phyloP scores from a whole-genome alignment of 1,284 basidiomycete species.

The Tilletia setariae region DNA sequence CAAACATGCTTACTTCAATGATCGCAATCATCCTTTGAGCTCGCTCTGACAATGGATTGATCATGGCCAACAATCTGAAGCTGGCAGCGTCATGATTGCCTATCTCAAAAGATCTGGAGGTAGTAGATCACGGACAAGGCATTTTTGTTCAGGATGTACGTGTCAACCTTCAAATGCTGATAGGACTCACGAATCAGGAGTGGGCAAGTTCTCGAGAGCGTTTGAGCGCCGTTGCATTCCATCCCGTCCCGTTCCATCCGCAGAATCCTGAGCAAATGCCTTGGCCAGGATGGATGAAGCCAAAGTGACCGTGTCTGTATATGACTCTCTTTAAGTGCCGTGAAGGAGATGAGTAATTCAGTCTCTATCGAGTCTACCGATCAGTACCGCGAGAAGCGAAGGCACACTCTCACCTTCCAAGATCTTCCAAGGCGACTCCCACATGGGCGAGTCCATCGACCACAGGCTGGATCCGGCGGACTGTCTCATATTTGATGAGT shows the following conservation, averaged over 20 bases:
- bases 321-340: neutral
- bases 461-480: constrained; percentile 10
- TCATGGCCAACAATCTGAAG: constrained; percentile 69
- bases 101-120: constrained; percentile 57
- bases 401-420: constrained; percentile 1
- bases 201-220: neutral
- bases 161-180: neutral
- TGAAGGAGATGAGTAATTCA: no score
- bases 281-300: constrained; percentile 28
- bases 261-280: constrained; percentile 24
- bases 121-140: no score
- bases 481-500: constrained; percentile 18
- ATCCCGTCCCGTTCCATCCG: constrained; percentile 17
- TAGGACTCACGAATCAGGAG: constrained; percentile 2
- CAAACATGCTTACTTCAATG: constrained; percentile 4
- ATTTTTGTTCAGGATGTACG: neutral
- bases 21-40: constrained; percentile 81
- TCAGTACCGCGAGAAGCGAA: neutral
- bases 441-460: constrained; percentile 18
- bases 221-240: neutral
- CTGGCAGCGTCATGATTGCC: constrained; percentile 69
- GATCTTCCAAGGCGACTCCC: constrained; percentile 7
- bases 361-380: neutral
- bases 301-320: constrained; percentile 11
- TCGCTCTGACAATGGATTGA: constrained; percentile 80